Conservation (phyloP, 2,329 filamentous ascomycete genomes). For the Diaporthe sp. region DNA sequence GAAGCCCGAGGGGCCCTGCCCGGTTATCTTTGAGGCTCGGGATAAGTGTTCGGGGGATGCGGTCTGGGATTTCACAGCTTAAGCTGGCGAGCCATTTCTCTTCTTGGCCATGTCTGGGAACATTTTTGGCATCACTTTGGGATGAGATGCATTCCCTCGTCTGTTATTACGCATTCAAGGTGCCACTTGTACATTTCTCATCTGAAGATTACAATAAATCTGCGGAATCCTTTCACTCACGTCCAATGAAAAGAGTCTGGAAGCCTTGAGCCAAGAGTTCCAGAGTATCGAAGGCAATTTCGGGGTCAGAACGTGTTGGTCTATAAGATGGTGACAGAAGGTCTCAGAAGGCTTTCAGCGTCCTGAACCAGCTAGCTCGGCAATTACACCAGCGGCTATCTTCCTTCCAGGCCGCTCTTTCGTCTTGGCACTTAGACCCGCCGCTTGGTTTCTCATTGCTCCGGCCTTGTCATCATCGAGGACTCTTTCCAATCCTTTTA, state of each 20-base stretch:
- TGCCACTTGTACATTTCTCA: too few relatives aligned
- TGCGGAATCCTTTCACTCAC: too few relatives aligned
- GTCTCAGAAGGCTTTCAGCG: background rate
- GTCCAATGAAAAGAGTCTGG: too few relatives aligned
- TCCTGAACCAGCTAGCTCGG: background rate
- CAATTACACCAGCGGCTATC: background rate
- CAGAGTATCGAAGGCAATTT: background rate
- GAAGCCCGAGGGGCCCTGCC: background rate
- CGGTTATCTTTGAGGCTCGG: background rate
- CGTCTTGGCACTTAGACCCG: background rate
- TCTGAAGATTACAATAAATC: too few relatives aligned
- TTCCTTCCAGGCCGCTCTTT: background rate
- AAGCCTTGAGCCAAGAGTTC: too few relatives aligned
- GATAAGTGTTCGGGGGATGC: background rate
- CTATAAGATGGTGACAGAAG: too few relatives aligned
- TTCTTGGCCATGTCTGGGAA: fast-evolving
- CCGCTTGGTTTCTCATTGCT: background rate
- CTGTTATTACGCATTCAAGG: background rate
- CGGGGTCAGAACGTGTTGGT: background rate
- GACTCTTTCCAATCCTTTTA: background rate
- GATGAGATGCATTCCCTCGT: background rate
- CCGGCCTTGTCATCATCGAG: background rate
- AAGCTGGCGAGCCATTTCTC: background rate
- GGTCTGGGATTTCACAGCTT: background rate
- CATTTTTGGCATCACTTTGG: fast-evolving